Conservation (phyloP, 1,284 basidiomycete species). For the Amylostereum areolatum region DNA sequence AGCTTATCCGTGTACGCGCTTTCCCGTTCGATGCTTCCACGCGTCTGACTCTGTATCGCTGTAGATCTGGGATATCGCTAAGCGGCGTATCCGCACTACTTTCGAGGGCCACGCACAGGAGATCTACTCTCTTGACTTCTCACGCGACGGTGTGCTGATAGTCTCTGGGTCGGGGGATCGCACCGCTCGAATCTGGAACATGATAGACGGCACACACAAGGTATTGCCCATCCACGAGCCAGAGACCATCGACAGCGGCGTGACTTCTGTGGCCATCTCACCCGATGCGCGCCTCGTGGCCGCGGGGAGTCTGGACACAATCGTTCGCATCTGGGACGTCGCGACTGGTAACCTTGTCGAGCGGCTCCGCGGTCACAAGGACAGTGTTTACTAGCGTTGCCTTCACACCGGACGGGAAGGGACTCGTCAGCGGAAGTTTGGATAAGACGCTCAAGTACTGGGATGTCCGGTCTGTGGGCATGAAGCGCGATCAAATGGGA, state of each 20-base stretch:
- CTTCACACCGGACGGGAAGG: constrained; percentile 69
- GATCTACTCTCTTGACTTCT: constrained; percentile 85
- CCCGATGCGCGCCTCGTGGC: constrained; percentile 66
- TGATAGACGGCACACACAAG: constrained; percentile 49
- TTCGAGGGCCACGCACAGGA: constrained; percentile 84
- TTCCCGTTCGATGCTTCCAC: neutral
- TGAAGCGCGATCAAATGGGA: constrained; percentile 12
- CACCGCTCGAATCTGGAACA: constrained; percentile 81
- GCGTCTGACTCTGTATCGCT: neutral
- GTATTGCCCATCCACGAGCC: constrained; percentile 34
- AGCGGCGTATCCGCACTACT: constrained; percentile 60
- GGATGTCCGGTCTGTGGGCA: constrained; percentile 39
- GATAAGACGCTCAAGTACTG: constrained; percentile 75
- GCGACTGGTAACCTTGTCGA: constrained; percentile 62
- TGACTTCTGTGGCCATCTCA: constrained; percentile 61
- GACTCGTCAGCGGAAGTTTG: constrained; percentile 63
- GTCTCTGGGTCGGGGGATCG: constrained; percentile 83
- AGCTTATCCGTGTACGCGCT: constrained; percentile 53
- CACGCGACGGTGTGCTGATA: constrained; percentile 69
- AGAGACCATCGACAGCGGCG: constrained; percentile 53
- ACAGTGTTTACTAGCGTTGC: constrained; percentile 72
- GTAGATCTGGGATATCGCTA: constrained; percentile 81
- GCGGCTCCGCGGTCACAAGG: constrained; percentile 66
- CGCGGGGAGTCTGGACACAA: constrained; percentile 68
- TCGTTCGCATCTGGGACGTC: constrained; percentile 72